Evolutionary conservation across 169 alveolate genomes (phyloP), one percentile per base, ranked within the genome.

Genomic region (Plasmodium knowlesi): DNA sequence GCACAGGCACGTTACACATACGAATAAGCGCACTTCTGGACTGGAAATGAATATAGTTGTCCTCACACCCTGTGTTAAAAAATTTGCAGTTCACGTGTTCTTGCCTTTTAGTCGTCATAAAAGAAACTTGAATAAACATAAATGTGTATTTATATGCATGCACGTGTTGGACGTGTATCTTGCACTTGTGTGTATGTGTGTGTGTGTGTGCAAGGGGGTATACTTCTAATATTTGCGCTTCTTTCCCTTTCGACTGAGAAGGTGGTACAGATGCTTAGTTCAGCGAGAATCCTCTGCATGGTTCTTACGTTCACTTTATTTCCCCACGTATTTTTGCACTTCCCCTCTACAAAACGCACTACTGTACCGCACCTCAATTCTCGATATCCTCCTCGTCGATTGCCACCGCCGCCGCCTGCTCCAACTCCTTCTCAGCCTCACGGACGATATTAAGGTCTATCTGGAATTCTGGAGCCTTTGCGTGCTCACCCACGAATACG

Each of bases 391-490:
- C 98, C 76, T 97, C 99, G 84, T 98, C 99, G 78, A 98, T 98
- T 22, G 99, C 98, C 22, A 97, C 98, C 83, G 97, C 97, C 57
- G 98, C 99, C 5, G 99, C 99, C 70, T 96, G 98, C 93, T 94
- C 98, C 76, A 98, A 94, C 78, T 98, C 99, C 76, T 97, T 95
- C 95, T 98, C 99, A 61, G 98, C 97, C 92, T 97, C 98, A 61
- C 97, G 95, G 32, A 97, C 99, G 41, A 97, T 92, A 57, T 97
- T 92, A 25, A 98, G 98, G 93, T 97, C 98, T 53, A 98, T 97
- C 81, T 91, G 95, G 92, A 98, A 96, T 92, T 98, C 99, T 0
- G 99, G 99, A 50, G 98, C 99, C 94, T 97, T 97, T 30, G 99
- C 99, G 84, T 97, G 97, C 92, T 98, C 98, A 2, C 99, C 99